Percentiles rank a stretch among this genome's conserved stretches.
phyloP scores from a whole-genome alignment of 2,329 filamentous ascomycete genomes.

The Epichloe coenophiala region DNA sequence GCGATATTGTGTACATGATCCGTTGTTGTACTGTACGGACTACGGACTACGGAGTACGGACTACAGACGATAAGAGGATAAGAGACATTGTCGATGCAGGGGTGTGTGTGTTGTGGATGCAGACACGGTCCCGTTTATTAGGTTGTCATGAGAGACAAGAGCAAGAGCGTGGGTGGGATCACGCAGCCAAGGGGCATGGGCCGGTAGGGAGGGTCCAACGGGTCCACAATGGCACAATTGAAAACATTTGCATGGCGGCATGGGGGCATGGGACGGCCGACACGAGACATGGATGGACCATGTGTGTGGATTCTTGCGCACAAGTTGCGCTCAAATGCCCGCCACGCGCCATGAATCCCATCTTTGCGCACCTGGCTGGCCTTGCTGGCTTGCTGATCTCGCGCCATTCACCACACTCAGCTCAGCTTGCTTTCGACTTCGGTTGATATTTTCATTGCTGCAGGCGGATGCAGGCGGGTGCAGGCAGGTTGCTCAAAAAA shows the following conservation, averaged over 20 bases:
- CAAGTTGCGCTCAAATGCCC: not conserved
- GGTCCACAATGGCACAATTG: not conserved
- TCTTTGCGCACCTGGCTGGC: not conserved
- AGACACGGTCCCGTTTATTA: not conserved
- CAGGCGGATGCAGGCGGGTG: no score
- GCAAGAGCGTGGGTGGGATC: conserved; percentile 4
- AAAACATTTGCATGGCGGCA: not conserved
- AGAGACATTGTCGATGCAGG: not conserved
- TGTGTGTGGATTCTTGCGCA: not conserved
- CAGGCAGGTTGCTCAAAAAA: not conserved
- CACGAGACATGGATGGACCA: not conserved
- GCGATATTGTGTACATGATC: not conserved
- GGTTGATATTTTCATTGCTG: no score
- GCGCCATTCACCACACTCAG: not conserved
- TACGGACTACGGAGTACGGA: no score
- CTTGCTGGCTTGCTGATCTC: not conserved
- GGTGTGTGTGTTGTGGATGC: not conserved
- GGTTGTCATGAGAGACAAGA: conserved; percentile 3
- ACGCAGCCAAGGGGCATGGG: conserved; percentile 1
- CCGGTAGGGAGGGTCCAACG: not conserved
- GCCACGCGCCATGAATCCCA: not conserved
- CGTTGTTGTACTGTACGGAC: no score
- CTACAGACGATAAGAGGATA: not conserved
- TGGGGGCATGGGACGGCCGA: not conserved
- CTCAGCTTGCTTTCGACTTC: no score